These are phyloP conservation scores for Zancudomyces culisetae DNA, from an alignment of 371 early-diverging fungal genomes.

Conservation along the genomic window DNA sequence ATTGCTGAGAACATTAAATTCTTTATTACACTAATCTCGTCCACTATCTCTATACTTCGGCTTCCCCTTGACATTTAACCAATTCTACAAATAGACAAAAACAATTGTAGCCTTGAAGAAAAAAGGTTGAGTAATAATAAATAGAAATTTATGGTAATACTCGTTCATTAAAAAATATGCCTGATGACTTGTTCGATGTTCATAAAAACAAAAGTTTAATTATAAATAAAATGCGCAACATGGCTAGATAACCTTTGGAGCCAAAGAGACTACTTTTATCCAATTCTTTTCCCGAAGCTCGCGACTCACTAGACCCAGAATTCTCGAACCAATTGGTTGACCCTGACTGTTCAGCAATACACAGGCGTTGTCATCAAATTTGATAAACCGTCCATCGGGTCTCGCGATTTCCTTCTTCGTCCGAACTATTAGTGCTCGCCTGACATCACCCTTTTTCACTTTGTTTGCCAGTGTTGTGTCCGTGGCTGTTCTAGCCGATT, in stretches of 20 bases:
- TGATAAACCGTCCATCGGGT: slow-evolving; percentile 79
- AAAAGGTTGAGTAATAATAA: too few relatives aligned
- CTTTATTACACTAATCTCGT: too few relatives aligned
- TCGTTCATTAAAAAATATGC: too few relatives aligned
- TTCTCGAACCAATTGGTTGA: slow-evolving; percentile 85
- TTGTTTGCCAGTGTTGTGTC: slow-evolving; percentile 31
- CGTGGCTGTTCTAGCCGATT: slow-evolving; percentile 70
- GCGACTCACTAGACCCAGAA: slow-evolving; percentile 74
- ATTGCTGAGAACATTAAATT: too few relatives aligned
- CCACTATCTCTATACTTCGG: too few relatives aligned
- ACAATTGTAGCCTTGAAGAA: too few relatives aligned
- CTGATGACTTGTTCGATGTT: too few relatives aligned
- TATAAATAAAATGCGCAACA: too few relatives aligned
- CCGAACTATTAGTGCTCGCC: slow-evolving; percentile 80
- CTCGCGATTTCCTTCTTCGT: slow-evolving; percentile 77
- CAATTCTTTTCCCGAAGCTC: slow-evolving; percentile 86
- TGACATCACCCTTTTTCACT: slow-evolving; percentile 90
- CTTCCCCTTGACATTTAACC: too few relatives aligned
- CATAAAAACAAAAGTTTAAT: too few relatives aligned
- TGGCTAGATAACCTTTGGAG: slow-evolving; percentile 68
- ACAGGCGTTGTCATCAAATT: slow-evolving; percentile 94
- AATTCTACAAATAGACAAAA: too few relatives aligned
- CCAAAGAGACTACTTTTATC: slow-evolving; percentile 85
- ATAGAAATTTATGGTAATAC: too few relatives aligned
- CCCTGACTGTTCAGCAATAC: slow-evolving; percentile 84